phyloP scores from a whole-genome alignment of 768 basidiomycete genomes.

The Suillus bovinus region DNA sequence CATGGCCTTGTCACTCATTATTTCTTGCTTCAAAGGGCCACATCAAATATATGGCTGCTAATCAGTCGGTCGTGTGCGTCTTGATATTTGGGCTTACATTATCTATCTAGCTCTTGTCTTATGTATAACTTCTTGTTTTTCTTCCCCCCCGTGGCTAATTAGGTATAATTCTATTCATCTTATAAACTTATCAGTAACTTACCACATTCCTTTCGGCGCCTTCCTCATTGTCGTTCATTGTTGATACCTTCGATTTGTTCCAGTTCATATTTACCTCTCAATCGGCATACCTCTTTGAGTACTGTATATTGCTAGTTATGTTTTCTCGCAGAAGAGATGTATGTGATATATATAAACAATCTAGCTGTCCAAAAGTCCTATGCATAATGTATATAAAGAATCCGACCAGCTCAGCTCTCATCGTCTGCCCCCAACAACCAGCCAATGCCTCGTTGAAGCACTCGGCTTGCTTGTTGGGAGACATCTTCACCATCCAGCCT shows the following conservation, averaged over 20 bases:
- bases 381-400: background rate
- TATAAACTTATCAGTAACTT: conserved; percentile 23
- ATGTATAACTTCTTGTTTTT: conserved; percentile 4
- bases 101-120: conserved; percentile 16
- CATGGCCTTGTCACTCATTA: conserved; percentile 6
- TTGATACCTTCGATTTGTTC: conserved; percentile 18
- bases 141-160: conserved; percentile 5
- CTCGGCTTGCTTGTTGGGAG: conserved; percentile 72
- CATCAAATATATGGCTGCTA: conserved; percentile 10
- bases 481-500: conserved; percentile 59
- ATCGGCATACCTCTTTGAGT: conserved; percentile 20
- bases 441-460: conserved; percentile 87
- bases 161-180: conserved; percentile 19
- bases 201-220: conserved; percentile 22
- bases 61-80: conserved; percentile 14
- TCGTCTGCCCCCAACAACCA: conserved; percentile 94
- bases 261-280: conserved; percentile 25
- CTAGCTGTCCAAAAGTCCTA: background rate
- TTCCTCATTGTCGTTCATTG: conserved; percentile 24
- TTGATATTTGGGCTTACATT: conserved; percentile 15
- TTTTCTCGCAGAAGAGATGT: conserved; percentile 19
- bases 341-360: conserved; percentile 14
- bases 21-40: conserved; percentile 20
- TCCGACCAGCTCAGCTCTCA: conserved; percentile 16
- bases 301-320: conserved; percentile 17